These are phyloP conservation scores for Ochromonas danica DNA, from an alignment of 108 stramenopile species.

Conservation along the genomic window DNA sequence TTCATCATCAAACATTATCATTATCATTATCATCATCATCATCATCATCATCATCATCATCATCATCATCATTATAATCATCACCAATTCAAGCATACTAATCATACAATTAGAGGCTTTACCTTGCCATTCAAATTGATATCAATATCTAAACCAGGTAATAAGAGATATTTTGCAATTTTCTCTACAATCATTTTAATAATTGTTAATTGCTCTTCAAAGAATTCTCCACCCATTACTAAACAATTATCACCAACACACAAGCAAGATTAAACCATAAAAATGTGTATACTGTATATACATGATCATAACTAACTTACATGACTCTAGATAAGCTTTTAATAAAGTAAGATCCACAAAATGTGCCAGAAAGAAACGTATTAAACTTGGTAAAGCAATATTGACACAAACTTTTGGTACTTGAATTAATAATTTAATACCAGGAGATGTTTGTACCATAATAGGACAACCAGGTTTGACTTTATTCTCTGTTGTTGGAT, in stretches of 20 bases:
- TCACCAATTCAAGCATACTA: neutral
- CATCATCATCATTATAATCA: constrained; percentile 19
- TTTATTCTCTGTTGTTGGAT: too few species aligned
- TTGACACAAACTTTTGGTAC: neutral
- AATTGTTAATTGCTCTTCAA: constrained; percentile 4
- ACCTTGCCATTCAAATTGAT: constrained; percentile 24
- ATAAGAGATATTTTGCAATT: constrained; percentile 27
- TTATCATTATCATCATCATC: constrained; percentile 3
- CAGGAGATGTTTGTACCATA: neutral
- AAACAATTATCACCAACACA: neutral
- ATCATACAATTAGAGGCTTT: too few species aligned
- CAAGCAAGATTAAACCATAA: neutral
- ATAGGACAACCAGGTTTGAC: neutral
- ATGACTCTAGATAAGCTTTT: neutral
- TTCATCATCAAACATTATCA: too few species aligned
- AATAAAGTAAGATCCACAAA: constrained; percentile 8
- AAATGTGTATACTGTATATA: too few species aligned
- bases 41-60: constrained; percentile 7
- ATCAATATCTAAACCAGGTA: neutral
- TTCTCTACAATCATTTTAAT: constrained; percentile 4
- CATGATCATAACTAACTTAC: neutral
- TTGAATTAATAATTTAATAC: neutral
- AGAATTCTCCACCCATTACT: constrained; percentile 8
- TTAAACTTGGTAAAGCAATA: neutral
- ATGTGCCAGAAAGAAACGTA: constrained; percentile 2